These are phyloP conservation scores for Phoma sp. DNA, from an alignment of 2,329 filamentous ascomycete species.

Conservation along the genomic window DNA sequence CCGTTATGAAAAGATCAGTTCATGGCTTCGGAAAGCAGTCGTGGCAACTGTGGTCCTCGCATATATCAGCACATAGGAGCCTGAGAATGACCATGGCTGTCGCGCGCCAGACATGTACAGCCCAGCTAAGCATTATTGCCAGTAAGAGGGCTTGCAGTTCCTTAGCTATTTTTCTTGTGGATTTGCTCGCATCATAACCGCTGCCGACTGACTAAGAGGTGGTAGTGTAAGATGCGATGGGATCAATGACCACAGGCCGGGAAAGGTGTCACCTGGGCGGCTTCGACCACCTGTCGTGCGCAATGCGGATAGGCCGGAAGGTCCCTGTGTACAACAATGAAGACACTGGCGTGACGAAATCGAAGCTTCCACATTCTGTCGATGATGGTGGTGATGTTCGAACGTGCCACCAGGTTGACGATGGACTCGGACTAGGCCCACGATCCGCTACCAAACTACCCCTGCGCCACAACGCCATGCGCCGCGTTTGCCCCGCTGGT, in stretches of 20 bases:
- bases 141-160: background rate
- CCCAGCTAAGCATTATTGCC: background rate
- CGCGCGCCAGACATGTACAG: background rate
- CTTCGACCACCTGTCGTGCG: no score
- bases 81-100: background rate
- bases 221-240: no score
- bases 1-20: background rate
- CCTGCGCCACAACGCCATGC: slow-evolving; percentile 11
- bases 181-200: background rate
- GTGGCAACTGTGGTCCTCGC: background rate
- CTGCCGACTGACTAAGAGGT: background rate
- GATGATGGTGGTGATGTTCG: no score
- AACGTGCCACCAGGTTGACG: no score
- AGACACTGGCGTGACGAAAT: no score
- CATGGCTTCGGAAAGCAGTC: background rate
- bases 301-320: no score
- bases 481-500: background rate
- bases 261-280: no score
- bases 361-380: no score
- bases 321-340: no score
- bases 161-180: background rate
- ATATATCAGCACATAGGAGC: background rate
- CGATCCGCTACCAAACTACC: slow-evolving; percentile 11
- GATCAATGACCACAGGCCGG: no score
- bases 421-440: background rate